Conservation (phyloP, 352 stramenopile genomes). For the Globisporangium alternatum region DNA sequence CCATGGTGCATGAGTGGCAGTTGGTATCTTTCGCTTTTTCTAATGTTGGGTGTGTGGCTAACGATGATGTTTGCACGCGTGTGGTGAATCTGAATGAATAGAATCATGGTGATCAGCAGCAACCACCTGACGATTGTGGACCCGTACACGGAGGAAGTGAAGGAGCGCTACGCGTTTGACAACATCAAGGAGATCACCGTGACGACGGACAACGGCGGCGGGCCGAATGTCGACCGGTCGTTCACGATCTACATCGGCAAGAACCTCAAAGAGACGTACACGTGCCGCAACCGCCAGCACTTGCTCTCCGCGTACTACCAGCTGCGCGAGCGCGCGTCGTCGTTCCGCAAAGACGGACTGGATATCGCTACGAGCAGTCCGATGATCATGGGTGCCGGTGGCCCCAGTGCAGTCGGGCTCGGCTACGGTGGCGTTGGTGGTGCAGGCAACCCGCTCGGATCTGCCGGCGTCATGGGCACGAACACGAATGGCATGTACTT, state of each 20-base stretch:
- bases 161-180: constrained; percentile 83
- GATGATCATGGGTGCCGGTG: constrained; percentile 29
- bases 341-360: constrained; percentile 49
- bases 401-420: constrained; percentile 20
- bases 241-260: constrained; percentile 87
- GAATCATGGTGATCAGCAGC: constrained; percentile 78
- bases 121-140: constrained; percentile 82
- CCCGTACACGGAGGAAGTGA: constrained; percentile 82
- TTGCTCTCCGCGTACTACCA: constrained; percentile 86
- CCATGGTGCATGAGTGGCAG: background rate
- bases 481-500: constrained; percentile 77
- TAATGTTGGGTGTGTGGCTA: background rate
- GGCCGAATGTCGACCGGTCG: constrained; percentile 61
- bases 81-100: constrained; percentile 17
- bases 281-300: constrained; percentile 77
- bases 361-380: constrained; percentile 45
- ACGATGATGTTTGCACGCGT: constrained; percentile 5
- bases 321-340: constrained; percentile 76
- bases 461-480: constrained; percentile 21
- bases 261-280: constrained; percentile 87
- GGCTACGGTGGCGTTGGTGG: constrained; percentile 29
- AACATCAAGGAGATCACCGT: constrained; percentile 89
- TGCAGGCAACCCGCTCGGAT: constrained; percentile 18
- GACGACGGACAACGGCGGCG: constrained; percentile 53
- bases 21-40: constrained; percentile 4